Base-by-base conservation (phyloP, 805 yeast species). In the Suhomyces emberorum region DNA sequence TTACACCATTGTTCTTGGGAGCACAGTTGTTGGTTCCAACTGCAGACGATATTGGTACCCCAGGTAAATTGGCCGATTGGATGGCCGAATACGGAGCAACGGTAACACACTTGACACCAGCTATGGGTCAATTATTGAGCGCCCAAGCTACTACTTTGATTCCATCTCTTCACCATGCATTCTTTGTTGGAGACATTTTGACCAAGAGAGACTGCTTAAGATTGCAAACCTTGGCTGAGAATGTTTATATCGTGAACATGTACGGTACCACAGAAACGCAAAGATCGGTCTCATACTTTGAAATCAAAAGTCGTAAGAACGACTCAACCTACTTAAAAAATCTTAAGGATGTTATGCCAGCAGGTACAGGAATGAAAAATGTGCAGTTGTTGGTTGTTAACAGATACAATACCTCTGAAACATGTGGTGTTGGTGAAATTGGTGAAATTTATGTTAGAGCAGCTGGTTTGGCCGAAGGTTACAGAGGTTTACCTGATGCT, bases 251-350 rank as follows among this genome's bases (percentile, higher is more conserved):
- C 55, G 95, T 93, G 48, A 93, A 93, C 65, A 93, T 93, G 99
- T 93, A 93, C 61, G 99, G 99, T 54, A 93, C 99, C 26, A 93
- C 99, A 8, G 99, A 93, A 63, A 93, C 99, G 11, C 99, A 95
- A 70, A 79, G 99, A 57, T 93, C 99, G 2, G 99, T 93, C 17
- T 89, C 98, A 0, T 93, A 77, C 64, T 95, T 78, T 65, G 95
- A 88, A 59, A 91, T 95, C 43, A 79, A 86, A 28, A 78, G 95
- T 19, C 72, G 87, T 47, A 57, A 72, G 15, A 56, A 72, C 29
- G 88, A 89, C 58, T 74, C 91, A 16, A 65, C 75, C 16, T 89
- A 85, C 61, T 72, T 93, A 57, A 82, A 80, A 55, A 74, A 82
- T 33, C 84, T 87, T 65, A 93, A 95, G 63, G 98, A 93, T 52